phyloP scores from a whole-genome alignment of 331 rosid species.

The Acacia concinna region DNA sequence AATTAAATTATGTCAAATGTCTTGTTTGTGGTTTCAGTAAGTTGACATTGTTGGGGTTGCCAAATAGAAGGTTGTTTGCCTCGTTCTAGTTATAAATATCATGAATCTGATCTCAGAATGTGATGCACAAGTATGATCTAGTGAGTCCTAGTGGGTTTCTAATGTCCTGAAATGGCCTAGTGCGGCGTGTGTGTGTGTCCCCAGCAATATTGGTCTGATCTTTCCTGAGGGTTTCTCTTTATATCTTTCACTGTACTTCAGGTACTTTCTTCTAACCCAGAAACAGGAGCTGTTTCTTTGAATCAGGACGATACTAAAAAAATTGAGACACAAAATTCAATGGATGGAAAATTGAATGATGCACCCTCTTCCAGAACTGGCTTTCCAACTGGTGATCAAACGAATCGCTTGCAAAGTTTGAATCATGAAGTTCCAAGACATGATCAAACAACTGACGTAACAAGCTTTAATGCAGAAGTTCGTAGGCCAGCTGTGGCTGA shows the following conservation, averaged over 20 bases:
- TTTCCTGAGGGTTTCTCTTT: slow-evolving; percentile 13
- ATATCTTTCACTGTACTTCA: slow-evolving; percentile 38
- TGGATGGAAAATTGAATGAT: slow-evolving; percentile 22
- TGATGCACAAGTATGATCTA: slow-evolving; percentile 6
- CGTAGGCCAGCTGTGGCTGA: slow-evolving; percentile 24
- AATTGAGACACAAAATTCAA: slow-evolving; percentile 28
- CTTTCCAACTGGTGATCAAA: slow-evolving; percentile 29
- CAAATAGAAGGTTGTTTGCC: slow-evolving; percentile 18
- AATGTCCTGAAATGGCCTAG: slow-evolving; percentile 1
- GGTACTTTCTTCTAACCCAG: slow-evolving; percentile 45
- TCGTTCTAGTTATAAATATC: slow-evolving; percentile 11
- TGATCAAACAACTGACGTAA: slow-evolving; percentile 21
- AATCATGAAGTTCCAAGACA: slow-evolving; percentile 35
- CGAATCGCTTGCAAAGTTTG: slow-evolving; percentile 21
- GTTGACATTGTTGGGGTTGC: slow-evolving; percentile 15
- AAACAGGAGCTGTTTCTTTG: slow-evolving; percentile 45
- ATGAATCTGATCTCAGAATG: slow-evolving; percentile 3
- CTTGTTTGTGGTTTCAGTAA: slow-evolving; percentile 1
- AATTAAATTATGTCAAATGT: slow-evolving; percentile 22
- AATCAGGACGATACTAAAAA: slow-evolving; percentile 35
- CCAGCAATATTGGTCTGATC: not conserved
- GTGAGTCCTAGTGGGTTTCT: slow-evolving; percentile 9
- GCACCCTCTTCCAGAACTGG: slow-evolving; percentile 33
- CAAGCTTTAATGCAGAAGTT: slow-evolving; percentile 17
- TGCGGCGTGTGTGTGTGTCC: not conserved